phyloP scores from a whole-genome alignment of 2,329 filamentous ascomycete species.

The Botryosphaeria dothidea region DNA sequence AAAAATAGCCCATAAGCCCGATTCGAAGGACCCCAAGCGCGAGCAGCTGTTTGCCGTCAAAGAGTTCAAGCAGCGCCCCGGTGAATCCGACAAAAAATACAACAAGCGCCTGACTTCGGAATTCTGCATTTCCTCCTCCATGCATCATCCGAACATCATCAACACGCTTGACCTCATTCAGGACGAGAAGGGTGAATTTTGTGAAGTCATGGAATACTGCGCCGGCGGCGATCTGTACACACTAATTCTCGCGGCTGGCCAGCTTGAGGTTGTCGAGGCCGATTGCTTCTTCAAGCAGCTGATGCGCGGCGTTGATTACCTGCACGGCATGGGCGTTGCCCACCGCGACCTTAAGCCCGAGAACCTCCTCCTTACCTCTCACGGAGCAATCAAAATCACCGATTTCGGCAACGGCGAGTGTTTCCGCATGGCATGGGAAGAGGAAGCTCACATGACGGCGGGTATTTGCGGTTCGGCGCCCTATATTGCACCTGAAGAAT shows the following conservation, averaged over 20 bases:
- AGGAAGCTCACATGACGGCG: conserved; percentile 96
- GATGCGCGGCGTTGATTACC: conserved; percentile 98
- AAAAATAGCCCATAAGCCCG: conserved; percentile 92
- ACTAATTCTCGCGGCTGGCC: conserved; percentile 84
- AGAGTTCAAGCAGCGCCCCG: conserved; percentile 90
- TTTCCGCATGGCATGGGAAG: conserved; percentile 99
- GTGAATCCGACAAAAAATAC: conserved; percentile 96
- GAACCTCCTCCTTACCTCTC: conserved; percentile 89
- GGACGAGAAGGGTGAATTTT: conserved; percentile 95
- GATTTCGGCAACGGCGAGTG: conserved; percentile 99
- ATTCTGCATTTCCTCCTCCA: conserved; percentile 96
- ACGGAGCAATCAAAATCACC: conserved; percentile 93
- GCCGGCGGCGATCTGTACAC: conserved; percentile 96
- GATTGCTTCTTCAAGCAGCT: conserved; percentile 99
- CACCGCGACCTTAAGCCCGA: conserved; percentile 97
- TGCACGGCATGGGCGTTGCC: conserved; percentile 98
- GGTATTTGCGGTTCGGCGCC: conserved; percentile 95
- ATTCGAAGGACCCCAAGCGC: conserved; percentile 71
- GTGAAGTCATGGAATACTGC: conserved; percentile 99
- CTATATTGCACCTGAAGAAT: conserved; percentile 97
- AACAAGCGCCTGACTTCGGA: conserved; percentile 96
- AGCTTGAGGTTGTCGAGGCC: conserved; percentile 87
- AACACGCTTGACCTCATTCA: conserved; percentile 94
- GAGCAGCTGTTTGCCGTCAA: conserved; percentile 98
- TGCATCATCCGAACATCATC: conserved; percentile 96